Evolutionary conservation across 2,329 filamentous ascomycete species (phyloP), one percentile per base, ranked within the genome.

Genomic region (Penicillium sp.): DNA sequence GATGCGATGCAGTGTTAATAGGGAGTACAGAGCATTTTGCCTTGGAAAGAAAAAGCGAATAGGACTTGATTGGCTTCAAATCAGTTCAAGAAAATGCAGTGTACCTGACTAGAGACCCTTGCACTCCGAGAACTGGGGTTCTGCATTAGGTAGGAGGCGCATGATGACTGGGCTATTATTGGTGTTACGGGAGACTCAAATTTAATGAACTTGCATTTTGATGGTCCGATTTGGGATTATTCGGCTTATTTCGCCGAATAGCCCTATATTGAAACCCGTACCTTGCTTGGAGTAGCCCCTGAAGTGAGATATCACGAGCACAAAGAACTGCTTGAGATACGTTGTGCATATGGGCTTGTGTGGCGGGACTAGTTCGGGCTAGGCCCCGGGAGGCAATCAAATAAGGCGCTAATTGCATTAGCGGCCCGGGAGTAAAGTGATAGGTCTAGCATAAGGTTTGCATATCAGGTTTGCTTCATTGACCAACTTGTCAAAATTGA

Each of bases 221-320:
- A 27, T n/a, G 31, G 50, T 47, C 29, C 15, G 12, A 52, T 42
- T 42, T 35, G 25, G 23, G 41, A 45, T 45, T 29, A 13, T 9
- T 12, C 29, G 29, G 49, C 38, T 17, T 19, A 35, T 27, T 12
- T 10, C 21, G 2, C 17, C 41, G 19, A 23, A 51, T n/a, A 36
- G 41, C 50, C 50, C 29, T 53, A 36, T 43, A 43, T 45, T 45
- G 29, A 45, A 47, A 36, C 27, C 3, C 17, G 21, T 12, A 21
- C 39, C 39, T 53, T 53, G 31, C 50, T 36, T 52, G 19, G 17
- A 21, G 23, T n/a, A n/a, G 42, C 21, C 50, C 50, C 50, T 53
- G 50, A 52, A n/a, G 15, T 31, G 38, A 53, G 17, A 53, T 36
- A 53, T 47, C 50, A 53, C 17, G 47, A 49, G 17, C 21, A 19